Evolutionary conservation across 2,329 filamentous ascomycete species (phyloP).

Genomic region (Monilinia polystroma): DNA sequence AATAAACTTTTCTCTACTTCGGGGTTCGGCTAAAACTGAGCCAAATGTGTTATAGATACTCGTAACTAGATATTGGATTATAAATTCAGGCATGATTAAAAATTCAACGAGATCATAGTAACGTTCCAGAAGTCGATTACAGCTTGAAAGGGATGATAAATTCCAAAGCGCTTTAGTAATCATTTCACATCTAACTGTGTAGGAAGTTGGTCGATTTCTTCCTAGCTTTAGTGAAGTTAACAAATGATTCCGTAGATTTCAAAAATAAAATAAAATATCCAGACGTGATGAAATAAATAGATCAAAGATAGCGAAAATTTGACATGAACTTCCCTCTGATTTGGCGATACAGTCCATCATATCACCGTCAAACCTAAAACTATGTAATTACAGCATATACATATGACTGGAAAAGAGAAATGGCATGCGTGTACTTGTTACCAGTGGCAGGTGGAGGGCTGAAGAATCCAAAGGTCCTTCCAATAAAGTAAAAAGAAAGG

Average conservation of each 20-base stretch:
- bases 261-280: not conserved
- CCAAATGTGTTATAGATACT: conserved; percentile 33
- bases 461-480: too few relatives aligned
- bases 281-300: not conserved
- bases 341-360: too few relatives aligned
- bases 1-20: conserved; percentile 28
- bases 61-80: conserved; percentile 32
- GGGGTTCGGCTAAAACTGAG: conserved; percentile 27
- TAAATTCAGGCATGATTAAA: conserved; percentile 25
- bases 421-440: too few relatives aligned
- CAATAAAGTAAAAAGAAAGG: too few relatives aligned
- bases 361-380: too few relatives aligned
- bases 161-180: conserved; percentile 33
- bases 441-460: too few relatives aligned
- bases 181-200: conserved; percentile 9
- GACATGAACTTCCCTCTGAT: too few relatives aligned
- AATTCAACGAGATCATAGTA: conserved; percentile 24
- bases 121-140: conserved; percentile 28
- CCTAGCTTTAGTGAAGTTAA: conserved; percentile 25
- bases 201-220: conserved; percentile 26
- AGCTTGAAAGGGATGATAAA: conserved; percentile 34
- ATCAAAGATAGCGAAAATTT: too few relatives aligned
- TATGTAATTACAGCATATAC: too few relatives aligned
- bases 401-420: too few relatives aligned
- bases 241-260: too few relatives aligned